Base-by-base conservation (phyloP, 805 yeast genomes). In the Pichia exigua region DNA sequence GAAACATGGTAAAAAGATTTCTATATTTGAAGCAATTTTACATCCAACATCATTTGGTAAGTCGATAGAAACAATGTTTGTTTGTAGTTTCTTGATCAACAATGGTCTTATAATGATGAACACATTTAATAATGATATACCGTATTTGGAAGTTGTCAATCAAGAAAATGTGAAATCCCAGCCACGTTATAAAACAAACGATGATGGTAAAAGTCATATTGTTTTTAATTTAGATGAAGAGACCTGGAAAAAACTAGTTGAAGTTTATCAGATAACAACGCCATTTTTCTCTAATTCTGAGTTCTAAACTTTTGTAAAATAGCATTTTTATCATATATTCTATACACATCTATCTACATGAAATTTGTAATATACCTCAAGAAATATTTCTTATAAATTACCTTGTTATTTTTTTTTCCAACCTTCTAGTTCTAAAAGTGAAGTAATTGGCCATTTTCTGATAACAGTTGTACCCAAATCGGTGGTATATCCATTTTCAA, bases 41-140 rank as follows among this genome's bases (percentile, higher is more conserved):
- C 82, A 92, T 63, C 96, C 97, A 0, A 55, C 68, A 17, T 83
- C 92, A 8, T 91, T 84, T 65, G 73, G 85, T 1, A 90, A 84
- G 63, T 78, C 90, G 1, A 82, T 91, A 2, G 97, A 92, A 64
- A 89, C 88, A 62, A 67, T 92, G 59, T 91, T 91, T 60, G 87
- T 83, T 61, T 76, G 87, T 0, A 85, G 96, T 63, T 90, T 91
- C 60, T 68, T 92, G 44, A 78, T 89, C 2, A 78, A 83, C 59
- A 95, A 87, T 59, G 90, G 87, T 0, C 79, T 73, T 57, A 65
- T 89, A 38, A 68, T 71, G 24, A 58, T 89, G 22, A 78, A 73
- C n/a, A 74, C 73, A 45, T 82, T 78, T 51, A 70, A 69, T 4
- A 74, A 74, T n/a, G 73, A 68, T 9, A 45, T 64, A 9, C 73